phyloP scores from a whole-genome alignment of 257 asterid genomes.

The Petunia axillaris region DNA sequence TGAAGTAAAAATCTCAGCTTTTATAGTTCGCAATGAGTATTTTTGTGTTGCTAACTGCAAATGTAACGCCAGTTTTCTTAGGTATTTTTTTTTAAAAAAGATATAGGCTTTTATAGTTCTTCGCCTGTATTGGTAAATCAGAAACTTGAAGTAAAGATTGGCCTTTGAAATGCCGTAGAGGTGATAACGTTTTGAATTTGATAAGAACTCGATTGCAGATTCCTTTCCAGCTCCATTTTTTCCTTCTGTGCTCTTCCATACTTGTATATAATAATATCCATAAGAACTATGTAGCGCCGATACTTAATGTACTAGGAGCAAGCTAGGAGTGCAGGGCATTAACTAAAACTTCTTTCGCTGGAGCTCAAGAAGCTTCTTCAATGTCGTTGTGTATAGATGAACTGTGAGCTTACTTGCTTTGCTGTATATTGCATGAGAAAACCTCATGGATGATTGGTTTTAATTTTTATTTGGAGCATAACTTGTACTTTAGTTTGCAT shows the following conservation, averaged over 20 bases:
- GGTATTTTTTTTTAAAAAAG: too few species aligned
- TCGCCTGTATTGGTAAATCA: too few species aligned
- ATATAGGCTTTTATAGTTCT: too few species aligned
- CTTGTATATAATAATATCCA: neutral
- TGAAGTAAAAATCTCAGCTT: too few species aligned
- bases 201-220: neutral
- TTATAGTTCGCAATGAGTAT: too few species aligned
- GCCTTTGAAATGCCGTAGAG: neutral
- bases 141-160: neutral
- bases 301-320: neutral
- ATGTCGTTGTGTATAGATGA: neutral
- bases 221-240: neutral
- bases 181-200: neutral
- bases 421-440: conserved; percentile 8
- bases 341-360: neutral
- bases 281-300: neutral
- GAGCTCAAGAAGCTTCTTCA: neutral
- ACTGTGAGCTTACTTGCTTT: neutral
- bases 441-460: neutral
- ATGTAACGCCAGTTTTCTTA: too few species aligned
- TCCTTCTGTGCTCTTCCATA: too few species aligned
- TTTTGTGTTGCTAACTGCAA: too few species aligned
- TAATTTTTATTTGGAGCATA: neutral
- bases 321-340: neutral
- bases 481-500: neutral